These are phyloP conservation scores for Solioccasus polychromus DNA, from an alignment of 768 basidiomycete genomes.

Conservation along the genomic window DNA sequence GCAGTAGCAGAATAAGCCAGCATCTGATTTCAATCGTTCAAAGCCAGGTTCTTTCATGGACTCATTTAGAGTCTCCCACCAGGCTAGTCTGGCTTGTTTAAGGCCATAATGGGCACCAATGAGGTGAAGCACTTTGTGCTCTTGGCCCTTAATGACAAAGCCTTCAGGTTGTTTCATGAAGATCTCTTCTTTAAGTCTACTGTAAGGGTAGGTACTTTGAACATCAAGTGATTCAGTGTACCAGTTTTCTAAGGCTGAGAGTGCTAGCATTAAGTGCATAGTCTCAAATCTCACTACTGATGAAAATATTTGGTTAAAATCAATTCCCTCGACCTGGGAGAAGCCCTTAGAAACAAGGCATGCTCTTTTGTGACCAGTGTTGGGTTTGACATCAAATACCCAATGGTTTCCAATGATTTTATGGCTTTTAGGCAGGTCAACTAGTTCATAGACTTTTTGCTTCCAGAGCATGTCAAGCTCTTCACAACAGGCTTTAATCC, in stretches of 20 bases:
- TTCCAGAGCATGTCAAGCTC: too few relatives aligned
- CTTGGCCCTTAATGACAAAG: not conserved
- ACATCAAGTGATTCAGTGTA: not conserved
- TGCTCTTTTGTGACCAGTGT: slow-evolving; percentile 10
- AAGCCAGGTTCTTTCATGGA: not conserved
- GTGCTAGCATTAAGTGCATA: not conserved
- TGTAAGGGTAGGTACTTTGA: not conserved
- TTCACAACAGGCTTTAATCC: too few relatives aligned
- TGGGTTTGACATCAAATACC: too few relatives aligned
- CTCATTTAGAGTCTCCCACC: not conserved
- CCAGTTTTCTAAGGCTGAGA: not conserved
- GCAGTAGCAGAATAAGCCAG: not conserved
- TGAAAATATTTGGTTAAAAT: slow-evolving; percentile 26
- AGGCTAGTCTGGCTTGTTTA: slow-evolving; percentile 2
- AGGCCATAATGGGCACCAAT: not conserved
- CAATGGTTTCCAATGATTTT: too few relatives aligned
- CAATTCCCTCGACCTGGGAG: slow-evolving; percentile 30
- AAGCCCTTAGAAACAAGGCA: slow-evolving; percentile 37
- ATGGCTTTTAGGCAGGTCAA: too few relatives aligned
- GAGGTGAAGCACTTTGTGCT: not conserved
- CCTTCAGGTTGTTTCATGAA: slow-evolving; percentile 1
- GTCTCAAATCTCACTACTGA: not conserved
- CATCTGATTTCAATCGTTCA: not conserved
- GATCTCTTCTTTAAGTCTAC: not conserved
- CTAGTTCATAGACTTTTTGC: too few relatives aligned